Evolutionary conservation across 2,329 filamentous ascomycete species (phyloP).

Genomic region (Ophiostoma pallidulum): DNA sequence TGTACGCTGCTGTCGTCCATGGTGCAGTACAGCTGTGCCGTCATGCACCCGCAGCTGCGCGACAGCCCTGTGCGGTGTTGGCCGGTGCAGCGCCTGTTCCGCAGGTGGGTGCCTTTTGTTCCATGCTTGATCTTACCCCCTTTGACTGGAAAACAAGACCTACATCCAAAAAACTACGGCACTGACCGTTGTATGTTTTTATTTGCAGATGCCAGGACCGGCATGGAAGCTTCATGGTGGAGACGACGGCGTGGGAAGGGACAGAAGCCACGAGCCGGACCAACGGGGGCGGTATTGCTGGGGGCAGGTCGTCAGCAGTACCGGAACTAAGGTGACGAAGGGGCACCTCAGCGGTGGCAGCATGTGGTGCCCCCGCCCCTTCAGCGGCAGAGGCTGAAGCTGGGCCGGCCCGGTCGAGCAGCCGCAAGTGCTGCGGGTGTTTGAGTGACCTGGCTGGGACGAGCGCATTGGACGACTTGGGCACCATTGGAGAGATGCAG

Average conservation of each 20-base stretch:
- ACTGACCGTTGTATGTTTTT: background rate
- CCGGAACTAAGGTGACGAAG: background rate
- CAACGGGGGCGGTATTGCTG: background rate
- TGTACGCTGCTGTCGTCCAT: slow-evolving; percentile 47
- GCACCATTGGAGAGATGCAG: background rate
- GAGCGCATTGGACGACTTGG: background rate
- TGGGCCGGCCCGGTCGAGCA: background rate
- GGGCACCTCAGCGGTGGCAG: too few species aligned
- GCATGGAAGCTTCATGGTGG: slow-evolving; percentile 48
- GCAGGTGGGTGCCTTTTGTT: slow-evolving; percentile 38
- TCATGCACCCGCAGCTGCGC: slow-evolving; percentile 36
- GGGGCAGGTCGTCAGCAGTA: too few species aligned
- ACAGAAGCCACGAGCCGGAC: slow-evolving; percentile 12
- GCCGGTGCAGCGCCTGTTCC: slow-evolving; percentile 50
- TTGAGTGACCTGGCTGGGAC: background rate
- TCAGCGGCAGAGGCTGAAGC: background rate
- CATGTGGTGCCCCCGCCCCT: too few species aligned
- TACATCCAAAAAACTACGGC: too few species aligned
- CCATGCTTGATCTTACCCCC: background rate
- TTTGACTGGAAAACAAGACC: too few species aligned
- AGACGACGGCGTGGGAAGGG: slow-evolving; percentile 55
- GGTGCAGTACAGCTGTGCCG: slow-evolving; percentile 51
- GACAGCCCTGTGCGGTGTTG: slow-evolving; percentile 45
- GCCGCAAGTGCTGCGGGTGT: background rate
- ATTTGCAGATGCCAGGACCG: slow-evolving; percentile 45